Evolutionary conservation across 257 asterid genomes (phyloP).

Genomic region (Rauvolfia tetraphylla): DNA sequence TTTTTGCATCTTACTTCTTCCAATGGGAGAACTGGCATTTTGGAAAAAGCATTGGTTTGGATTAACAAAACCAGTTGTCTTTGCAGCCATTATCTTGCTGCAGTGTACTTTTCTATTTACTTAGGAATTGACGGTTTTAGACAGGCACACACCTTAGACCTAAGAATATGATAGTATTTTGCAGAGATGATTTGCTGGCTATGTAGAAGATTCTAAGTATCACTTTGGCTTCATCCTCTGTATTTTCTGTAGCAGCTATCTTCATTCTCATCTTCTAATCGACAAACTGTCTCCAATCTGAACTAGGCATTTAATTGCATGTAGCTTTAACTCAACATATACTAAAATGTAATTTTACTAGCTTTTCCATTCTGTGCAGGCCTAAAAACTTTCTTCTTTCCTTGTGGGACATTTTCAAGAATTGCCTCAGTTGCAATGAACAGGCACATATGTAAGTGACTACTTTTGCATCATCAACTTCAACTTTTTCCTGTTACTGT

Average conservation of each 20-base stretch:
- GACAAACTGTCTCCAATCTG: too few relatives aligned
- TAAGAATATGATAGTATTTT: background rate
- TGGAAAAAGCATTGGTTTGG: background rate
- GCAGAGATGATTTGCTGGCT: background rate
- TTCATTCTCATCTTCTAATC: background rate
- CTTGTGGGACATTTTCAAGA: slow-evolving; percentile 80
- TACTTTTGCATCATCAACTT: slow-evolving; percentile 7
- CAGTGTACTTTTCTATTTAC: background rate
- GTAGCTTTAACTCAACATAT: background rate
- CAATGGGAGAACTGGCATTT: background rate
- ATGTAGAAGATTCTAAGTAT: background rate
- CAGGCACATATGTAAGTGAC: slow-evolving; percentile 70
- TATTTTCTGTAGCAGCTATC: background rate
- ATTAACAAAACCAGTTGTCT: background rate
- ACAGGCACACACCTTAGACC: background rate
- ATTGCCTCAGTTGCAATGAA: slow-evolving; percentile 65
- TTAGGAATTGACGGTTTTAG: background rate
- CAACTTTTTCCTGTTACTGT: background rate
- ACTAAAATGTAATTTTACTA: background rate
- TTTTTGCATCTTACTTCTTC: background rate
- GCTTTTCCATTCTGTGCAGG: slow-evolving; percentile 43
- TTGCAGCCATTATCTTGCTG: background rate
- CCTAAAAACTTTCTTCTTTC: slow-evolving; percentile 62
- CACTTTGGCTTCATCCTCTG: background rate
- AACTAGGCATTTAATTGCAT: background rate